Percentiles rank a stretch among this genome's conserved stretches.
These are phyloP conservation scores for Psilocybe tampanensis DNA, from an alignment of 768 basidiomycete genomes.

Conservation along the genomic window DNA sequence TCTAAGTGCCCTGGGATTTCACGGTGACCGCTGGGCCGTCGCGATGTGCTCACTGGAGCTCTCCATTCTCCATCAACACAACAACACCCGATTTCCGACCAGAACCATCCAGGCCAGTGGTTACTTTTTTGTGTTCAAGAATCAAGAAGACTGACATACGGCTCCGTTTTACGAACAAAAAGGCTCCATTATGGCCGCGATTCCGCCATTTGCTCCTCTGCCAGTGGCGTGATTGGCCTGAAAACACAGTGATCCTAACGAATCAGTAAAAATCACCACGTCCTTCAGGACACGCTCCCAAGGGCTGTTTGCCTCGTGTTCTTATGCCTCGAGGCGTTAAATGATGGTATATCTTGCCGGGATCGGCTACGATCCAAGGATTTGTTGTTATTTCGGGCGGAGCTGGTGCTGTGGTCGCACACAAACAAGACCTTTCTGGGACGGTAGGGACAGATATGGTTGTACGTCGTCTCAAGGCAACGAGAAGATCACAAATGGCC, in stretches of 20 bases:
- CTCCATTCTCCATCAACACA: constrained; percentile 12
- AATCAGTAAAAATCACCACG: neutral
- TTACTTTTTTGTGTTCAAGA: neutral
- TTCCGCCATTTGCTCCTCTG: neutral
- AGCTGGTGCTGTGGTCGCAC: constrained; percentile 1
- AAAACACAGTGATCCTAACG: neutral
- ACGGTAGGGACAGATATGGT: neutral
- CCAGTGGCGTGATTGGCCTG: constrained; percentile 2
- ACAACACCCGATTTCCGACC: constrained; percentile 9
- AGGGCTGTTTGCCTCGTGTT: constrained; percentile 21
- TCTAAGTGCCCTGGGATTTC: neutral
- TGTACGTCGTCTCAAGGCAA: constrained; percentile 5
- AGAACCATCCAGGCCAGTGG: neutral
- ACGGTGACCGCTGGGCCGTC: neutral
- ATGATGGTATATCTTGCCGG: constrained; percentile 4
- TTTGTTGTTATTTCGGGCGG: constrained; percentile 8
- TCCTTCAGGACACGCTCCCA: constrained; percentile 12
- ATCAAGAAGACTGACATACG: neutral
- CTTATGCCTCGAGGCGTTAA: constrained; percentile 18
- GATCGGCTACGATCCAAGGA: neutral
- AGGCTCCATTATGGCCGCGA: constrained; percentile 1
- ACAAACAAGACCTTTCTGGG: neutral
- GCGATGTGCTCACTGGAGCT: constrained; percentile 3
- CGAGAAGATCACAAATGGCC: neutral
- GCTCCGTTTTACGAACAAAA: constrained; percentile 1